These are phyloP conservation scores for Tilletia horrida DNA, from an alignment of 1,284 basidiomycete species.

Conservation along the genomic window DNA sequence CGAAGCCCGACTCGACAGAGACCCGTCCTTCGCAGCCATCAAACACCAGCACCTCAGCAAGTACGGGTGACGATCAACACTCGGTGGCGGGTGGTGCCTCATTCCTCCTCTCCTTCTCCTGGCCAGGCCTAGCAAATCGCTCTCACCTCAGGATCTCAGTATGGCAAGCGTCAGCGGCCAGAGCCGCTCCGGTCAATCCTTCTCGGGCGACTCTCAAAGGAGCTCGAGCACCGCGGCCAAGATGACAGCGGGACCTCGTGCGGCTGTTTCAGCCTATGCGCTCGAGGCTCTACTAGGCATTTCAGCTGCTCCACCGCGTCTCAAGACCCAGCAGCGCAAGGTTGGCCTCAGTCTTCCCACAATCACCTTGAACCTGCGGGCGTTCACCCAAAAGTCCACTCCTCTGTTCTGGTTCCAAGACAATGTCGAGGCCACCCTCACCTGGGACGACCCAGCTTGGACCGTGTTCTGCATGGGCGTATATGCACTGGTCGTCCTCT, in stretches of 20 bases:
- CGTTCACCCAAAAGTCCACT: slow-evolving; percentile 52
- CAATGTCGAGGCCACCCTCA: slow-evolving; percentile 47
- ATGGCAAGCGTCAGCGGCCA: slow-evolving; percentile 13
- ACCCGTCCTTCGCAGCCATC: too few relatives aligned
- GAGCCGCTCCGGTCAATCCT: background rate
- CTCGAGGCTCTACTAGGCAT: slow-evolving; percentile 44
- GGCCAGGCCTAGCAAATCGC: too few relatives aligned
- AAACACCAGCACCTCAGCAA: too few relatives aligned
- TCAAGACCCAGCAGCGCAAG: slow-evolving; percentile 49
- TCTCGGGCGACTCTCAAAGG: background rate
- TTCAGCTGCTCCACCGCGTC: slow-evolving; percentile 38
- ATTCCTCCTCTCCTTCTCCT: too few relatives aligned
- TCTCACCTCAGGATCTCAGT: too few relatives aligned
- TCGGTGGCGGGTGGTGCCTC: too few relatives aligned
- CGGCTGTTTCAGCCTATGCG: background rate
- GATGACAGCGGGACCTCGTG: slow-evolving; percentile 4
- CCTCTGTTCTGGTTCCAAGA: slow-evolving; percentile 54
- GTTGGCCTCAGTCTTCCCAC: slow-evolving; percentile 46
- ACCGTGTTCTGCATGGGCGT: slow-evolving; percentile 53
- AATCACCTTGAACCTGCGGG: slow-evolving; percentile 51
- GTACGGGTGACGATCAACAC: too few relatives aligned
- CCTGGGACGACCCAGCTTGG: slow-evolving; percentile 53
- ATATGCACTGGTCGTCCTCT: slow-evolving; percentile 46
- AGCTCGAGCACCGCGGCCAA: slow-evolving; percentile 1
- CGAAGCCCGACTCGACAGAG: too few relatives aligned